These are phyloP conservation scores for Trametes hirsuta DNA, from an alignment of 1,284 basidiomycete species.

Conservation along the genomic window DNA sequence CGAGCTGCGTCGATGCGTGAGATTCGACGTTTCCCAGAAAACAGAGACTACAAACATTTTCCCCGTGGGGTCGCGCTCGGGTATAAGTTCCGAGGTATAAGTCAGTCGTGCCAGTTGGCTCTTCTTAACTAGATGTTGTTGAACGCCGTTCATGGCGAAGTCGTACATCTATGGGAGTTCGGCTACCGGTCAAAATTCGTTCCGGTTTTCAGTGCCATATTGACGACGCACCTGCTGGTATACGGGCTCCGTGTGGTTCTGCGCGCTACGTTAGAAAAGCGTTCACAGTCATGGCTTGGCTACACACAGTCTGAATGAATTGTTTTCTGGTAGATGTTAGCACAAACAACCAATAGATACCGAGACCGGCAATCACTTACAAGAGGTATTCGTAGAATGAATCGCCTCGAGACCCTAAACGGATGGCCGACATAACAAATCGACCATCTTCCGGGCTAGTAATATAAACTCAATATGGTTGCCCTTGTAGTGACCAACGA, in stretches of 20 bases:
- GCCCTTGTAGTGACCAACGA: too few relatives aligned
- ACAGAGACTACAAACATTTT: constrained; percentile 47
- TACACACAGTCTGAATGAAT: constrained; percentile 73
- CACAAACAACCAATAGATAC: background rate
- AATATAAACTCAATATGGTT: background rate
- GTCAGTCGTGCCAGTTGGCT: constrained; percentile 62
- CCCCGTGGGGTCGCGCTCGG: constrained; percentile 49
- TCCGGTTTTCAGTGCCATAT: too few relatives aligned
- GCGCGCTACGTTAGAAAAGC: constrained; percentile 12
- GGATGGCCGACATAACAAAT: constrained; percentile 78
- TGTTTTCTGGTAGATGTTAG: constrained; percentile 60
- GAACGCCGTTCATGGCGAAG: constrained; percentile 81
- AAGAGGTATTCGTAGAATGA: constrained; percentile 95
- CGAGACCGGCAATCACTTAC: constrained; percentile 42
- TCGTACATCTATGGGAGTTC: constrained; percentile 74
- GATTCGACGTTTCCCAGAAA: background rate
- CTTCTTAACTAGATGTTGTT: constrained; percentile 72
- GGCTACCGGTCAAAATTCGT: background rate
- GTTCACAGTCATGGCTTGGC: background rate
- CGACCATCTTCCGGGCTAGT: constrained; percentile 65
- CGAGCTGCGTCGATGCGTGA: constrained; percentile 41
- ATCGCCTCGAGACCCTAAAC: constrained; percentile 91
- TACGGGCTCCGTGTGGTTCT: constrained; percentile 78
- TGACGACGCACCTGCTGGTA: constrained; percentile 67
- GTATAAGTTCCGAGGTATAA: constrained; percentile 84